Evolutionary conservation across 2,329 filamentous ascomycete species (phyloP), one percentile per base, ranked within the genome.

Genomic region (Aspergillus bombycis): DNA sequence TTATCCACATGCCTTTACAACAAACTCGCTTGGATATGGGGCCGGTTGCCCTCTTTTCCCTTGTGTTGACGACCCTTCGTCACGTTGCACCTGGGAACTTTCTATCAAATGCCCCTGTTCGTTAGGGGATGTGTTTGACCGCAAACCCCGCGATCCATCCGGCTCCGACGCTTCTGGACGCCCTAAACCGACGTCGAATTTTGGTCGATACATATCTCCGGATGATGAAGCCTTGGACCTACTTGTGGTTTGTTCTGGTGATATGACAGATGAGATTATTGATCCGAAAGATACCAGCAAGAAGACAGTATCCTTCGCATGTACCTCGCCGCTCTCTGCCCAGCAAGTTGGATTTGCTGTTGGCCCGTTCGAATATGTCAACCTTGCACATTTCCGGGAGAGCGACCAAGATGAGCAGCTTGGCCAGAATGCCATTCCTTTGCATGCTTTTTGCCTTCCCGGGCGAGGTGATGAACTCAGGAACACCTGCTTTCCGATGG

Each of bases 301-400:
- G 75, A 97, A 96, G 78, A 93, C 92, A 2, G 91, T 95, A 74
- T 92, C 90, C 0, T 99, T 98, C 74, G 88, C 89, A 61, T 90
- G 91, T 57, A 86, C 86, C 64, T 88, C 89, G 65, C 88, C 91
- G 57, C 88, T 95, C 10, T 89, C 93, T 1, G 90, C 94, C 1
- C 91, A 94, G 66, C 94, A 98, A 75, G 89, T 99, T 67, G 94
- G 94, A 5, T 97, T 99, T 76, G 92, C 93, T 2, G 87, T 98
- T 61, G 95, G 96, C 0, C 95, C 96, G 0, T 99, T 99, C 75
- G 93, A 98, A 77, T 91, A 94, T 69, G 89, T 98, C 59, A 92
- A 97, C 73, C 83, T 99, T 6, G 91, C 92, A 2, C 91, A 94
- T 70, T 97, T 92, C 71, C 89, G 96, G 57, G 92, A 94, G 53